Base-by-base conservation (phyloP, 2,329 filamentous ascomycete species). In the Claviceps sp. region DNA sequence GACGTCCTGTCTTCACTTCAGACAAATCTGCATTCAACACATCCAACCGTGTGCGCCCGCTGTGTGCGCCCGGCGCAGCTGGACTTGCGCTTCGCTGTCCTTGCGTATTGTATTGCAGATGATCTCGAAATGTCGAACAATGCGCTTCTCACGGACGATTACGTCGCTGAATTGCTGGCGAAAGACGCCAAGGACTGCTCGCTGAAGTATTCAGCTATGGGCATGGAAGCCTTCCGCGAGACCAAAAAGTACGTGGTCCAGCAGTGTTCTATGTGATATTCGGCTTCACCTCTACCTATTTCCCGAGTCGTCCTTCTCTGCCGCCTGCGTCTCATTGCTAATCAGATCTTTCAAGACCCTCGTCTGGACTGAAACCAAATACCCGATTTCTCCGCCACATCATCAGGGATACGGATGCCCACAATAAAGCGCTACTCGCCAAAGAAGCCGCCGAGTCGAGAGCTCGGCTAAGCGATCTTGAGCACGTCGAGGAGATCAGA, bases 381-480 rank as follows among this genome's bases (percentile, higher is more conserved):
- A 96, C 87, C 0, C 79, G 86, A 37, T 97, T 97, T 64, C 71
- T 98, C 43, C 83, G 83, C 53, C 85, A 93, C 61, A 86, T 97
- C 52, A 88, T 98, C 55, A 85, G 84, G 56, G 86, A 93, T 58
- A 94, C 88, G 8, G 86, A 94, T 60, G 85, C 69, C 50, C 91
- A 98, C 68, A 98, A 98, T 75, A 82, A 86, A 23, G 86, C 88
- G 1, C 73, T 97, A 34, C 79, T 88, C 17, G 87, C 86, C 1
- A 94, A 84, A 62, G 91, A 97, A 65, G 82, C 83, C 26, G 81
- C 85, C 47, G 90, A 97, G 57, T 82, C 88, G 0, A 76, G 77
- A 55, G 81, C 81, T 4, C 81, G 88, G 20, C 75, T 95, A 51
- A 77, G 78, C 57, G 72, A 75, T 51, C 68, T 90, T 44, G 76